Evolutionary conservation across 331 rosid genomes (phyloP).

Genomic region (Quercus lobata): DNA sequence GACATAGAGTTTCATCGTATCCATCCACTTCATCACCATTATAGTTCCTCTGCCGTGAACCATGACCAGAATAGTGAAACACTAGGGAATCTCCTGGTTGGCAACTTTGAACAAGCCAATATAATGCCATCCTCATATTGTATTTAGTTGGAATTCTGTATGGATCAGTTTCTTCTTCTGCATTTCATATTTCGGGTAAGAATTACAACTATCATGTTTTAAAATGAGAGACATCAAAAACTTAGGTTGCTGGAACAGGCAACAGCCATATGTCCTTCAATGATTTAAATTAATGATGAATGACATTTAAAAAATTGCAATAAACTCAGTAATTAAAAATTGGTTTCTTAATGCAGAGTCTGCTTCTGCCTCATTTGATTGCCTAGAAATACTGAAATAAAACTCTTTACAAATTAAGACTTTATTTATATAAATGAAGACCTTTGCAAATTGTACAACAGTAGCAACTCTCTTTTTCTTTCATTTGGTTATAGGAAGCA

Average conservation of each 20-base stretch:
- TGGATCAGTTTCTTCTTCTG: conserved; percentile 97
- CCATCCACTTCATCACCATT: conserved; percentile 94
- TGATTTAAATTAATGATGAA: background rate
- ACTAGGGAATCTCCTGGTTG: conserved; percentile 89
- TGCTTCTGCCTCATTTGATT: background rate
- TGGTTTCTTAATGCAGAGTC: background rate
- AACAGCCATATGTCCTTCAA: background rate
- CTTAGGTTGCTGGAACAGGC: background rate
- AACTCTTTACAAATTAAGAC: background rate
- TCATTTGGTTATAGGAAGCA: no score
- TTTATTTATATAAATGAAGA: no score
- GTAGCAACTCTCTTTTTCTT: no score
- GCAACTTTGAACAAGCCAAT: conserved; percentile 95
- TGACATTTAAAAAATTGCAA: background rate
- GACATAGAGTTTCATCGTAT: conserved; percentile 91
- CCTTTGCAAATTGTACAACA: no score
- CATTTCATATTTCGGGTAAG: conserved; percentile 28
- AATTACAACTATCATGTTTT: background rate
- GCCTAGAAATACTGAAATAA: background rate
- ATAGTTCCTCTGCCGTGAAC: conserved; percentile 86
- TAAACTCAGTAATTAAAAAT: background rate
- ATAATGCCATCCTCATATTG: conserved; percentile 92
- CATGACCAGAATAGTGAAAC: conserved; percentile 98
- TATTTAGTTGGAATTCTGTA: conserved; percentile 63
- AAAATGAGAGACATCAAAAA: background rate